Evolutionary conservation across 495 filamentous ascomycete genomes (phyloP), one percentile per base, ranked within the genome.

Genomic region (Xylaria flabelliformis): DNA sequence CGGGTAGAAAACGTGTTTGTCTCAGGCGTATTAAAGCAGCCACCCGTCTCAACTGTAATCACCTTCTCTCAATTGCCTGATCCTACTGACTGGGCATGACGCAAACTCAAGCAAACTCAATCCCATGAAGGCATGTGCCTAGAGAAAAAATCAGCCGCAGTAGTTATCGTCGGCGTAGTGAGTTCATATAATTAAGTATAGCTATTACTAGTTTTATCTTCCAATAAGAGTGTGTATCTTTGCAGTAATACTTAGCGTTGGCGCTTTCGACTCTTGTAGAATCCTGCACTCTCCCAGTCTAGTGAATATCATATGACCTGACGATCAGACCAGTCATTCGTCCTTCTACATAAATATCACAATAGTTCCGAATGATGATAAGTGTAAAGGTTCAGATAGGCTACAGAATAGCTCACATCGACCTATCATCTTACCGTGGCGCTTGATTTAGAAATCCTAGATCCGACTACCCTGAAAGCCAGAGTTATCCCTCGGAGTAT

Each of bases 181-280:
- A 39, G n/a, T 70, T 29, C 9, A 64, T 70, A 36, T 19, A 58
- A 24, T 48, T 24, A 29, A 58, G n/a, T 15, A 34, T 70, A 46
- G 32, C 13, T 29, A n/a, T 59, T 24, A 8, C n/a, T 41, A 10
- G 26, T 39, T 58, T 1, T 70, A 41, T 62, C 68, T 63, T 32
- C 68, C 56, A 70, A 62, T 70, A 70, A 70, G 58, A 21, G 68
- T n/a, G 26, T 46, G 29, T 34, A 4, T 26, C 7, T 17, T 6
- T 0, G 13, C 17, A 46, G 36, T 59, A 9, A 17, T 29, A 10
- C 55, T 69, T 64, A 21, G 29, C 13, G 8, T 67, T 56, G 36
- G 48, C 21, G 7, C 50, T 29, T 46, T 32, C 42, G 55, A 34
- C 32, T 67, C 50, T 51, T 67, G 26, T 10, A 19, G 13, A 21